phyloP scores from a whole-genome alignment of 495 filamentous ascomycete genomes.

The Trichoderma parareesei region DNA sequence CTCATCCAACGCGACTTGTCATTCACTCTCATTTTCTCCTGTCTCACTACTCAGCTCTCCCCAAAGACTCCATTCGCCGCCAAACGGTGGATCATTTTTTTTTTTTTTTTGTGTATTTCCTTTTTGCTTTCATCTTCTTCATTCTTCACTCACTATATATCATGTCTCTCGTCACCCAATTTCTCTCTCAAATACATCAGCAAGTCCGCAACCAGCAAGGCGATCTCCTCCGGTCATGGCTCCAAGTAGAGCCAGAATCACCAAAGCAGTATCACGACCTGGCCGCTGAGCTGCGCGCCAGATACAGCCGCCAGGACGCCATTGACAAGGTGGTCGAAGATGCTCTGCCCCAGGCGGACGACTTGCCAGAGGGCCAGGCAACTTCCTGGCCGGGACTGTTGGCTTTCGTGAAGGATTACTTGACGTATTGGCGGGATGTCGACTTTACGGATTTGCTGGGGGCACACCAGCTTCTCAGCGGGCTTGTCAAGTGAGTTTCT shows the following conservation, averaged over 20 bases:
- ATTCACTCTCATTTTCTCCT: neutral
- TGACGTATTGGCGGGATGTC: slow-evolving; percentile 70
- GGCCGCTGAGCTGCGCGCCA: slow-evolving; percentile 51
- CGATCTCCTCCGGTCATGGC: slow-evolving; percentile 33
- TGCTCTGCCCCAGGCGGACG: slow-evolving; percentile 40
- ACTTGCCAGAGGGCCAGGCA: slow-evolving; percentile 38
- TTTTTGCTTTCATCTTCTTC: neutral
- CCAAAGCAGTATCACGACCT: slow-evolving; percentile 60
- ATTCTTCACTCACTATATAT: neutral
- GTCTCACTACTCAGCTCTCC: too few species aligned
- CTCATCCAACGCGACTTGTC: slow-evolving; percentile 7
- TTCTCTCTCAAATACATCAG: slow-evolving; percentile 33
- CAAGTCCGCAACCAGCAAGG: slow-evolving; percentile 32
- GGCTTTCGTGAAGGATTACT: slow-evolving; percentile 69
- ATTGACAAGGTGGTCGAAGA: slow-evolving; percentile 57
- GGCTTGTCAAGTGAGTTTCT: slow-evolving; percentile 55
- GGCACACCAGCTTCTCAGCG: slow-evolving; percentile 66
- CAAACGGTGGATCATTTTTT: neutral
- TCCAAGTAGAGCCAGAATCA: slow-evolving; percentile 35
- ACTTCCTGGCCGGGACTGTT: slow-evolving; percentile 67
- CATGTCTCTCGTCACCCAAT: slow-evolving; percentile 33
- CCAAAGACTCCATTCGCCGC: neutral
- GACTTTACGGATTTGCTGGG: slow-evolving; percentile 64
- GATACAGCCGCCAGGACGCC: slow-evolving; percentile 42
- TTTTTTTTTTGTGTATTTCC: neutral